Base-by-base conservation (phyloP, 139 green algal genomes). In the Nannochloris sp. region DNA sequence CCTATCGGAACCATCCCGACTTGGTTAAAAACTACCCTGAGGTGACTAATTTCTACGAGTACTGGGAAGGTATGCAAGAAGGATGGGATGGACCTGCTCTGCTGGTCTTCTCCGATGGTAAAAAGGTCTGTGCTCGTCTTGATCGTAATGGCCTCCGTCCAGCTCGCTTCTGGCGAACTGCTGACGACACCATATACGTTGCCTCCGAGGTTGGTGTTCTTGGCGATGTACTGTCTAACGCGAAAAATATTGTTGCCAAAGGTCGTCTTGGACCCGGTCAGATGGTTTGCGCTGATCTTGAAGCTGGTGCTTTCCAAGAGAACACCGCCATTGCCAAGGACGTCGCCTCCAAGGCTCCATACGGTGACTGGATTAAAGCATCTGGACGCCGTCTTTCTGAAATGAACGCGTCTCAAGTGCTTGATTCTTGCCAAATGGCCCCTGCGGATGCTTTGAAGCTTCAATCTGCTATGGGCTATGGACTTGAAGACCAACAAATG, bases 61-160 rank as follows among this genome's bases (percentile, higher is more conserved):
- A 90, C 80, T 98, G 87, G 57, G 90, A 96, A 77, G 93, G 92
- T 35, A 83, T 97, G 68, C 95, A 98, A 80, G 94, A 99, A 80
- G 91, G 92, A 53, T 99, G 94, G 94, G 94, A 99, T 66, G 94
- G 94, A 32, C 94, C 94, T 35, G 94, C 94, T 3, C 89, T 99
- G 54, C 82, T 99, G 27, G 92, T 99, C 27, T 99, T 99, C 81
- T 88, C 73, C 32, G 92, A 98, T 63, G 92, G 92, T 61, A 85
- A 86, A 60, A 85, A 85, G 53, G 80, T 98, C 34, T 91, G 93
- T 12, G 89, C 89, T 5, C 81, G 86, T 27, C 85, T 99, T 48
- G 95, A 99, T 80, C 84, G 95, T 67, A 99, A 99, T 76, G 95
- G 95, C 48, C 82, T 99, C 64, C 86, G 95, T 38, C 94, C 95